phyloP scores from a whole-genome alignment of 352 stramenopile genomes.

The Pythium aristosporum region DNA sequence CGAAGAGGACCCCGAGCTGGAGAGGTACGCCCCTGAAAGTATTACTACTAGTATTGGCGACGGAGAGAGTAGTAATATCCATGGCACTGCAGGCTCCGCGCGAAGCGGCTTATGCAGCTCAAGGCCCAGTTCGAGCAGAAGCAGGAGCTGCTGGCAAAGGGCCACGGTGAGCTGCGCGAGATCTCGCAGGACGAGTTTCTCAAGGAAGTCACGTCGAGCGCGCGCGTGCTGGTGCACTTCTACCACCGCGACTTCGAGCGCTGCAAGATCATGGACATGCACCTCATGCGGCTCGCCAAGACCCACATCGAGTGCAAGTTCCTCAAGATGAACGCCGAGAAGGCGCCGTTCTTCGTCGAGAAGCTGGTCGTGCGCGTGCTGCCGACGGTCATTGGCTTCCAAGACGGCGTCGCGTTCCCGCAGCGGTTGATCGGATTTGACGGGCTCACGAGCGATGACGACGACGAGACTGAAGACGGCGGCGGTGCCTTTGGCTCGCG shows the following conservation, averaged over 20 bases:
- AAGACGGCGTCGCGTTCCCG: conserved; percentile 91
- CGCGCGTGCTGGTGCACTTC: conserved; percentile 91
- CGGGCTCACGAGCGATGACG: conserved; percentile 80
- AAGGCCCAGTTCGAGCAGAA: conserved; percentile 63
- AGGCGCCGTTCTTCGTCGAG: conserved; percentile 95
- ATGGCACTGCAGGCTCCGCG: conserved; percentile 56
- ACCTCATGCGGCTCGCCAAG: conserved; percentile 56
- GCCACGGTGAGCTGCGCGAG: conserved; percentile 84
- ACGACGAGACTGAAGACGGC: conserved; percentile 55
- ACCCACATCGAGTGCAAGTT: conserved; percentile 93
- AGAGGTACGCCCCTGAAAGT: conserved; percentile 34
- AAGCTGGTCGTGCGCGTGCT: conserved; percentile 92
- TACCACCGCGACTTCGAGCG: conserved; percentile 97
- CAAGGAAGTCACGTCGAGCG: conserved; percentile 88
- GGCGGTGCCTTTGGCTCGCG: conserved; percentile 39
- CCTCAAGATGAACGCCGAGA: conserved; percentile 93
- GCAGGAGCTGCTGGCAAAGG: conserved; percentile 57
- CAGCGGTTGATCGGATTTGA: conserved; percentile 92
- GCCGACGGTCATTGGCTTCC: conserved; percentile 92
- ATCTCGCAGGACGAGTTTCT: conserved; percentile 97
- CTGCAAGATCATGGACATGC: conserved; percentile 98
- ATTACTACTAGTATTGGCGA: neutral
- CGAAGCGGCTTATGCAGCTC: conserved; percentile 73
- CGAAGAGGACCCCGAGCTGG: conserved; percentile 70
- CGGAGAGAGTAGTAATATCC: neutral